A percentile compares a stretch with the other conserved stretches of the same genome.
Evolutionary conservation across 129 eudicot species (phyloP).

Genomic region (Escallonia herrerae): DNA sequence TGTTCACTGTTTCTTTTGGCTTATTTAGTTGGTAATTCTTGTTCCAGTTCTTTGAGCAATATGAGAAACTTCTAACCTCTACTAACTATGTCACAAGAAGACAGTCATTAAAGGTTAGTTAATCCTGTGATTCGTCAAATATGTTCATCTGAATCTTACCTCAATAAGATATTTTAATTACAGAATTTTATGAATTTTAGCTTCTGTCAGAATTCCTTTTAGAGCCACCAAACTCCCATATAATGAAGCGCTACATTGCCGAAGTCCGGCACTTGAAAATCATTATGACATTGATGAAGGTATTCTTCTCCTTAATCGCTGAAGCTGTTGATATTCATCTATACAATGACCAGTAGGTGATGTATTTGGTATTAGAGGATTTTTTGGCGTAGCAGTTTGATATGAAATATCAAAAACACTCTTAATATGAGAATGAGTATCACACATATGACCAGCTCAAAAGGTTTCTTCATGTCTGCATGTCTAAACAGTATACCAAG

Average conservation of each 20-base stretch:
- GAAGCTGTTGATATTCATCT: not conserved
- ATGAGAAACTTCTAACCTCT: constrained; percentile 75
- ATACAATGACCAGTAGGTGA: too few species aligned
- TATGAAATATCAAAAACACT: too few species aligned
- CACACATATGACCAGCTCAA: too few species aligned
- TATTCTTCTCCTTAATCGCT: constrained; percentile 18
- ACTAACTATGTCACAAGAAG: constrained; percentile 91
- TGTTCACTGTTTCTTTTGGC: not conserved
- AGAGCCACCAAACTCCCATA: constrained; percentile 92
- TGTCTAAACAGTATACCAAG: too few species aligned
- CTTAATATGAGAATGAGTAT: too few species aligned
- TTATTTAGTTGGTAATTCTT: not conserved
- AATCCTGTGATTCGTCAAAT: not conserved
- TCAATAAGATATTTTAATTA: constrained; percentile 17
- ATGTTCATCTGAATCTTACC: not conserved
- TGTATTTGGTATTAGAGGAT: too few species aligned
- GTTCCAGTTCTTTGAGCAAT: constrained; percentile 87
- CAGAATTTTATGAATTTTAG: constrained; percentile 35
- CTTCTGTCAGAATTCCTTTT: constrained; percentile 87
- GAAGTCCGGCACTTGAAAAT: constrained; percentile 86
- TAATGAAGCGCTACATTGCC: constrained; percentile 82
- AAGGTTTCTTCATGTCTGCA: too few species aligned
- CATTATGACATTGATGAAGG: constrained; percentile 90
- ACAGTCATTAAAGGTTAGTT: constrained; percentile 91
- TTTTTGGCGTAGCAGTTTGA: too few species aligned